A percentile compares a stretch with the other conserved stretches of the same genome.
phyloP scores from a whole-genome alignment of 257 asterid genomes.

The Verbascum thapsus region DNA sequence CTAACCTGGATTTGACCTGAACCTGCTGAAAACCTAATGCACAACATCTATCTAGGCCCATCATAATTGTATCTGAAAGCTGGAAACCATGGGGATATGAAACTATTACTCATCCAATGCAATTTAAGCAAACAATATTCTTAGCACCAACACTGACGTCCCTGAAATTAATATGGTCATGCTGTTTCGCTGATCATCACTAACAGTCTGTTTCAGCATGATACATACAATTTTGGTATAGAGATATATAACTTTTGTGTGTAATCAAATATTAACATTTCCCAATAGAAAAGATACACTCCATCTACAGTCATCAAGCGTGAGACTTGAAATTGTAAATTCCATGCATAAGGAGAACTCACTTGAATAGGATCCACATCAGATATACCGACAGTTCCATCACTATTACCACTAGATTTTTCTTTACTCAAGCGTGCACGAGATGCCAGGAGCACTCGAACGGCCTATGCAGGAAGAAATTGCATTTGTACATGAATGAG shows the following conservation, averaged over 20 bases:
- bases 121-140: neutral
- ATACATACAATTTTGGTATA: neutral
- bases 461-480: conserved; percentile 56
- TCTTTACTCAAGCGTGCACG: conserved; percentile 64
- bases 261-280: conserved; percentile 8
- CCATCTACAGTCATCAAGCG: neutral
- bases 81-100: neutral
- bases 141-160: neutral
- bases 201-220: neutral
- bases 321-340: conserved; percentile 23
- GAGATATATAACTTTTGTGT: neutral
- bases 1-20: no score
- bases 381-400: conserved; percentile 36
- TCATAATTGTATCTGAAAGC: neutral
- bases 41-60: no score
- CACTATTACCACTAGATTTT: conserved; percentile 37
- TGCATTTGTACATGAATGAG: neutral
- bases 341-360: conserved; percentile 31
- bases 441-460: conserved; percentile 62
- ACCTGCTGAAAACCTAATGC: no score
- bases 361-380: conserved; percentile 81
- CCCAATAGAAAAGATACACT: neutral
- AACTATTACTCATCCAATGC: neutral
- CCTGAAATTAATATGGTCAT: neutral
- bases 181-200: no score